A percentile compares a stretch with the other conserved stretches of the same genome.
Conservation (phyloP, 2,329 filamentous ascomycete species). For the Microdochium nivale region DNA sequence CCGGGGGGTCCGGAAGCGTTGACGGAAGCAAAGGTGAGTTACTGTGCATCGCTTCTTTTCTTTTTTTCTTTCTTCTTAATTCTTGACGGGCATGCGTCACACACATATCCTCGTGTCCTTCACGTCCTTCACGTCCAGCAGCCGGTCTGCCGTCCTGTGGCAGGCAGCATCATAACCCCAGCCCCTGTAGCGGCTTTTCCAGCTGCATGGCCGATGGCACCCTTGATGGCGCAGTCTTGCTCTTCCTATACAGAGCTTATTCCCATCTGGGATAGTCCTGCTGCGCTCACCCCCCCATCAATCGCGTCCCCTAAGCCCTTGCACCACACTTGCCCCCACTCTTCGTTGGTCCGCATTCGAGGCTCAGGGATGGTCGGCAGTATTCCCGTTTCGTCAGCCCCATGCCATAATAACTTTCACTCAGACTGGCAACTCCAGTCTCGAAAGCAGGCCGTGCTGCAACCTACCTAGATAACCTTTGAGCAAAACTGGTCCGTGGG, state of each 20-base stretch:
- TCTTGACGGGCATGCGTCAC: no score
- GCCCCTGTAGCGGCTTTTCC: background rate
- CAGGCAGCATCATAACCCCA: background rate
- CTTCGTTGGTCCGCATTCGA: background rate
- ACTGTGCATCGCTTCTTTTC: background rate
- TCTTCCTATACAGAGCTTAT: background rate
- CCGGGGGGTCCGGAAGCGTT: background rate
- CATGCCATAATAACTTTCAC: background rate
- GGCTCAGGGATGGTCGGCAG: background rate
- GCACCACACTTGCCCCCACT: background rate
- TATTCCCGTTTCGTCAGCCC: background rate
- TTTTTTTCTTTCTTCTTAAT: background rate
- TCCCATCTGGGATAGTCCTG: background rate
- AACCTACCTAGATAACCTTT: background rate
- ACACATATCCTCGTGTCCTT: no score
- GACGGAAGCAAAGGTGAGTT: background rate
- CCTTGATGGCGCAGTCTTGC: background rate
- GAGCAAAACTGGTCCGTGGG: background rate
- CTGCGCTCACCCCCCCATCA: background rate
- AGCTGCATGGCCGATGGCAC: background rate
- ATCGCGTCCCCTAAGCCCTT: background rate
- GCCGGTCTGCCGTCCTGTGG: background rate
- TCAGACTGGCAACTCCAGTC: background rate
- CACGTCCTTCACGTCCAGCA: background rate
- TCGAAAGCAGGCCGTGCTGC: background rate